Percentiles rank a stretch among this genome's conserved stretches.
Evolutionary conservation across 345 rosid genomes (phyloP).

Genomic region (Murraya paniculata): DNA sequence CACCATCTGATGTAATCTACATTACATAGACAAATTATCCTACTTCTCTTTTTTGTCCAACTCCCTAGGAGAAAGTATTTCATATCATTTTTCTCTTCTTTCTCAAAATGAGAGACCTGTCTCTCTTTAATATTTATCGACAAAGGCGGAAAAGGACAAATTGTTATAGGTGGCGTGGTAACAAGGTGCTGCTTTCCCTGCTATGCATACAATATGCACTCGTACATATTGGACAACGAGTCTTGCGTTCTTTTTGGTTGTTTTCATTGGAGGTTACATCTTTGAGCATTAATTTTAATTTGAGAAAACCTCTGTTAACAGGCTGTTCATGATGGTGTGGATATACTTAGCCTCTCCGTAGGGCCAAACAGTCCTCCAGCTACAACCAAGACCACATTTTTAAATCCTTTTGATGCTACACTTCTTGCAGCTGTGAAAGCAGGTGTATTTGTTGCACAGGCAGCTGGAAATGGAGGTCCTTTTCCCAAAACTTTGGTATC

Average conservation of each 20-base stretch:
- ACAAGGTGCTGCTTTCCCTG: background rate
- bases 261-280: slow-evolving; percentile 4
- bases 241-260: background rate
- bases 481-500: slow-evolving; percentile 93
- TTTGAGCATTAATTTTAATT: slow-evolving; percentile 1
- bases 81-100: background rate
- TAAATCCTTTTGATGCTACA: slow-evolving; percentile 94
- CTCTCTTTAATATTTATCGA: background rate
- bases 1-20: background rate
- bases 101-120: background rate
- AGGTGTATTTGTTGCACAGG: slow-evolving; percentile 97
- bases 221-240: background rate
- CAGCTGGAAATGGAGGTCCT: slow-evolving; percentile 98
- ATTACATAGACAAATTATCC: background rate
- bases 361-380: slow-evolving; percentile 98
- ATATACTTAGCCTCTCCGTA: slow-evolving; percentile 90
- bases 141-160: background rate
- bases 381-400: slow-evolving; percentile 76
- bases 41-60: background rate
- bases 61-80: background rate
- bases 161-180: background rate
- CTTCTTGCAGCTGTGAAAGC: slow-evolving; percentile 98
- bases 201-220: background rate
- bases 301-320: slow-evolving; percentile 36
- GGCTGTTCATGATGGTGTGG: slow-evolving; percentile 99